Evolutionary conservation across 2,329 filamentous ascomycete genomes (phyloP).

Genomic region (Lanzia echinophila): DNA sequence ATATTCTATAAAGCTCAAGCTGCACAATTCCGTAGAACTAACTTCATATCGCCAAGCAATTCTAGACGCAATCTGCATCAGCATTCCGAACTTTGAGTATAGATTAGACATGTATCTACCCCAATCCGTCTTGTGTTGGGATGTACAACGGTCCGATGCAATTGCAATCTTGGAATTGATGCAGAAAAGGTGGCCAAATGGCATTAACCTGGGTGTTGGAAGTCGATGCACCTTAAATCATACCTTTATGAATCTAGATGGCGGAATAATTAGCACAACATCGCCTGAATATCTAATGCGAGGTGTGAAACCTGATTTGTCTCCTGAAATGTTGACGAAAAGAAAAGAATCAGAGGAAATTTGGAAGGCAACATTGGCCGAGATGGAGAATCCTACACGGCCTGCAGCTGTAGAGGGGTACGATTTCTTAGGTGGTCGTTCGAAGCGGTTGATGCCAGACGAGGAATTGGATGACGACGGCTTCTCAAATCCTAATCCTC

Average conservation of each 20-base stretch:
- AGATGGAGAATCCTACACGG: background rate
- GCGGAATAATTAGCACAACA: background rate
- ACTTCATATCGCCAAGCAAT: background rate
- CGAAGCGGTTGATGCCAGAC: too few relatives aligned
- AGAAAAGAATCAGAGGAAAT: background rate
- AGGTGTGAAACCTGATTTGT: background rate
- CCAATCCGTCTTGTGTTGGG: background rate
- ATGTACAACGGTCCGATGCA: background rate
- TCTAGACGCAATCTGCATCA: background rate
- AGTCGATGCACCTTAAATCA: constrained; percentile 3
- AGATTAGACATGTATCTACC: background rate
- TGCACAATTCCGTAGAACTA: background rate
- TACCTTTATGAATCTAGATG: background rate
- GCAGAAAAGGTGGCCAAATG: background rate
- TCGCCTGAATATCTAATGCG: constrained; percentile 3
- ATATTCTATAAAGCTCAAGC: background rate
- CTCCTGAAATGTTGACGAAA: background rate
- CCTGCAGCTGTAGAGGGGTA: too few relatives aligned
- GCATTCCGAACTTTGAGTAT: background rate
- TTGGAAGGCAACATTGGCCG: background rate
- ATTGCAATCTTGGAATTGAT: constrained; percentile 1
- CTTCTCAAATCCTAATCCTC: too few relatives aligned
- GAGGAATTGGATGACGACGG: too few relatives aligned
- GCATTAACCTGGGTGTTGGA: constrained; percentile 1
- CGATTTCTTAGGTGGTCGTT: too few relatives aligned